Base-by-base conservation (phyloP, 1,284 basidiomycete genomes). In the Malassezia globosa region DNA sequence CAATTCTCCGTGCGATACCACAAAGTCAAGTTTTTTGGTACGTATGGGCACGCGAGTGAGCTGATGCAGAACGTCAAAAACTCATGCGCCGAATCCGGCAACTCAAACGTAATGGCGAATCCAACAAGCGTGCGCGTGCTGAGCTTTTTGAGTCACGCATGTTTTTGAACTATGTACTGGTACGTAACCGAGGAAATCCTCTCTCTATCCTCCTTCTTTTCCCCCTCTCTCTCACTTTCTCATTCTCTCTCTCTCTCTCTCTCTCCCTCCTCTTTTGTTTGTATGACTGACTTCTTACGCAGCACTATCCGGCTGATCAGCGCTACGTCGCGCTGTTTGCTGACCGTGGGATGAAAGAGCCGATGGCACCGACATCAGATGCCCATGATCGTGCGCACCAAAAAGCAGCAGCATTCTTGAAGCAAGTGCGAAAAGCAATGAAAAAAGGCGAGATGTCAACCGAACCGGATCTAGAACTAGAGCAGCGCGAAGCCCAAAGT, bases 1-100 rank as follows among this genome's bases (percentile, higher is more conserved):
- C 23, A 18, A 3, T 23, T 42, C 8, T 44, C 50, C 5, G 27
- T 19, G 8, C 23, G 45, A 16, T 52, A 52, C 39, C 50, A 52
- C 40, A 52, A 52, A 19, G 45, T 47, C 40, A 52, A 52, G 46
- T 52, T 52, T 22, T 52, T 52, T 23, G 50, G 46, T 48, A 26
- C 24, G 46, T 37, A n/a, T 37, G 35, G n/a, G n/a, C n/a, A n/a
- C n/a, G 18, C 16, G 5, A 6, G 16, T 14, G 2, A 19, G 21
- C n/a, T 27, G 22, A 31, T 19, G 19, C 33, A 48, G 46, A 52
- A 31, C 50, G 50, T 8, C 50, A 52, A 16, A 52, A 52, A 24
- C 39, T 52, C 14, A 33, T 42, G 19, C 50, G 50, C 11, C 38
- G 46, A 7, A 37, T 52, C 11, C 38, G 40, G 4, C 44, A 52